phyloP scores from a whole-genome alignment of 345 rosid genomes.

The Gossypium rotundifolium region DNA sequence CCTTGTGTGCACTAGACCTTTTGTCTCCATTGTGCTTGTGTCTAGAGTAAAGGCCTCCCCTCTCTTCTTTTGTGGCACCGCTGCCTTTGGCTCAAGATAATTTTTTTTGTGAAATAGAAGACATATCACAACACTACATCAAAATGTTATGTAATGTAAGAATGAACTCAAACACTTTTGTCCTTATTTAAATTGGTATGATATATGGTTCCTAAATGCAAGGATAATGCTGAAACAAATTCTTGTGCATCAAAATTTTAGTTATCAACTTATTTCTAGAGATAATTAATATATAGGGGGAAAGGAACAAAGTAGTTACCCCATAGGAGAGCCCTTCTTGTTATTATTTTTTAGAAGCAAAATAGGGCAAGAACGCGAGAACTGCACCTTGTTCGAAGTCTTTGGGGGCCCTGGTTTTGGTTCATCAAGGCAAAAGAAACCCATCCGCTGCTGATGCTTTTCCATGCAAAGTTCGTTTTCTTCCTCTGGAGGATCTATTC shows the following conservation, averaged over 20 bases:
- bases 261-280: neutral
- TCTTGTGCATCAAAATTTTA: neutral
- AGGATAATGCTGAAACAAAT: neutral
- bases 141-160: neutral
- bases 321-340: constrained; percentile 24
- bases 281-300: neutral
- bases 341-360: constrained; percentile 56
- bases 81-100: neutral
- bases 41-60: neutral
- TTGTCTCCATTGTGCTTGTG: neutral
- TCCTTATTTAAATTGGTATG: neutral
- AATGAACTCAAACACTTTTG: neutral
- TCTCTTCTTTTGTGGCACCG: neutral
- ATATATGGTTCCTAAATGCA: neutral
- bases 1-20: neutral
- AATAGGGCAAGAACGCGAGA: constrained; percentile 61
- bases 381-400: constrained; percentile 24
- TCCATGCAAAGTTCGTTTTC: constrained; percentile 62
- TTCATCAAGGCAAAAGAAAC: constrained; percentile 49
- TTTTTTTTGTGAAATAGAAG: neutral
- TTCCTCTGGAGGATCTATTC: constrained; percentile 48
- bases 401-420: constrained; percentile 2
- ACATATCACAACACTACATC: neutral
- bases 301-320: constrained; percentile 44
- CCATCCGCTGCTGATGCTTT: constrained; percentile 43